phyloP scores from a whole-genome alignment of 1,284 basidiomycete species.

The Tilletiopsis washingtonensis region DNA sequence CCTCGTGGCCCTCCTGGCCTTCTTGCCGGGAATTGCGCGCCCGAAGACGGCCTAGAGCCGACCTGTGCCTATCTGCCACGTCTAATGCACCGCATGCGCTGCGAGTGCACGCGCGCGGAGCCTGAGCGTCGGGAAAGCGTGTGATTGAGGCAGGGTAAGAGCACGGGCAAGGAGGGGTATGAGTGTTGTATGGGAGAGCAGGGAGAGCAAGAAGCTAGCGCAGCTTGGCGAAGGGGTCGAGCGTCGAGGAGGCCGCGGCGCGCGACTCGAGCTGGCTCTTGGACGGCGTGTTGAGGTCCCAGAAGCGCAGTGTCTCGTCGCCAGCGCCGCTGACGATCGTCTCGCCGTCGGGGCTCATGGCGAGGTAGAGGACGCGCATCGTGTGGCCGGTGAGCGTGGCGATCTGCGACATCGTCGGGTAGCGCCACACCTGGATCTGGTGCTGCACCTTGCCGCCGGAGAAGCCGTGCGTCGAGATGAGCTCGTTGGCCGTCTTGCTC shows the following conservation, averaged over 20 bases:
- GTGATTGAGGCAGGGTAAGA: too few species aligned
- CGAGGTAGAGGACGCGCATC: slow-evolving; percentile 76
- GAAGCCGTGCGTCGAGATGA: slow-evolving; percentile 96
- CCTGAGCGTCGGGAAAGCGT: too few species aligned
- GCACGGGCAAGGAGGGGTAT: too few species aligned
- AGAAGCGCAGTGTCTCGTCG: slow-evolving; percentile 89
- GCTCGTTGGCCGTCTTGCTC: slow-evolving; percentile 85
- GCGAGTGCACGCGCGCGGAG: too few species aligned
- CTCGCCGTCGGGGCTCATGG: slow-evolving; percentile 93
- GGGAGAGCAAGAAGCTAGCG: slow-evolving; percentile 12
- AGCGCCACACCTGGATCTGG: slow-evolving; percentile 97
- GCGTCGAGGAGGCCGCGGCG: slow-evolving; percentile 22
- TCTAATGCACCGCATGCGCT: too few species aligned
- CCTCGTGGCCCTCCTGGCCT: not conserved
- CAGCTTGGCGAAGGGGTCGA: slow-evolving; percentile 41
- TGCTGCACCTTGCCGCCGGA: slow-evolving; percentile 88
- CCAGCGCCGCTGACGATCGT: slow-evolving; percentile 97
- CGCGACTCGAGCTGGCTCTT: slow-evolving; percentile 20
- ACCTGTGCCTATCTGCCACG: too few species aligned
- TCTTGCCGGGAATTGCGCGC: not conserved
- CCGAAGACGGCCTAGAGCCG: not conserved
- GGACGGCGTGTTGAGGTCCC: slow-evolving; percentile 53
- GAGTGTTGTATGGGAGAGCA: not conserved
- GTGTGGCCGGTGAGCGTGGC: slow-evolving; percentile 91
- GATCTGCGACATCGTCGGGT: slow-evolving; percentile 64